A percentile compares a stretch with the other conserved stretches of the same genome.
phyloP scores from a whole-genome alignment of 2,329 filamentous ascomycete genomes.

The Taxawa tesnikishii region DNA sequence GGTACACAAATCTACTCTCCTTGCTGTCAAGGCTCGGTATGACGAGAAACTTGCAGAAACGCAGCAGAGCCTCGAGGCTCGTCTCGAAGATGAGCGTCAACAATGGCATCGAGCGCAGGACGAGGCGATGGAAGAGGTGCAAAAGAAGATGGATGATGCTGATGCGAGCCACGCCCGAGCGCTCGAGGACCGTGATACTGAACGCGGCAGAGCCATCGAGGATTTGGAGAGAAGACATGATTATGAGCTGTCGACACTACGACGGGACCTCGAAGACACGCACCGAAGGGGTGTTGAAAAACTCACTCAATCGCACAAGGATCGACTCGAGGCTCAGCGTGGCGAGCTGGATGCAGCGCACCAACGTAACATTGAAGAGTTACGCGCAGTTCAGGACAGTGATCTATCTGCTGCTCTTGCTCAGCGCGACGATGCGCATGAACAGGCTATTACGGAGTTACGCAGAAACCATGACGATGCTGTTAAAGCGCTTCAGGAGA shows the following conservation, averaged over 20 bases:
- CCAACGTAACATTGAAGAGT: background rate
- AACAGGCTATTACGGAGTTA: background rate
- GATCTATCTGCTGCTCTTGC: background rate
- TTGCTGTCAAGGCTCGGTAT: conserved; percentile 5
- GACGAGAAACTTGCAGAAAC: conserved; percentile 6
- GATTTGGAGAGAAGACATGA: background rate
- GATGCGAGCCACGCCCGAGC: no score
- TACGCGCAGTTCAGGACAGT: background rate
- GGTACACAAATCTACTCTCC: conserved; percentile 5
- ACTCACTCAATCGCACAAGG: background rate
- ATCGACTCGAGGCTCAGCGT: conserved; percentile 1
- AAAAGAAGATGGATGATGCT: no score
- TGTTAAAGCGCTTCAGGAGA: background rate
- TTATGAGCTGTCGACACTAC: background rate
- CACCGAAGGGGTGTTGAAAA: background rate
- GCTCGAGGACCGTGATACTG: no score
- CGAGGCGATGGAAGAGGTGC: no score
- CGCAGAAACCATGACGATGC: background rate
- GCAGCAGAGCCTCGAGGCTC: conserved; percentile 1
- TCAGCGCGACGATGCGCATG: background rate
- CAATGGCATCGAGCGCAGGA: no score
- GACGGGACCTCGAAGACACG: background rate
- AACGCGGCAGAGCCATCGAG: background rate
- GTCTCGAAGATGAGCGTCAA: conserved; percentile 4
- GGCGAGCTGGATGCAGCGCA: conserved; percentile 2